phyloP scores from a whole-genome alignment of 2,329 filamentous ascomycete species.

The Aphanocladium album region DNA sequence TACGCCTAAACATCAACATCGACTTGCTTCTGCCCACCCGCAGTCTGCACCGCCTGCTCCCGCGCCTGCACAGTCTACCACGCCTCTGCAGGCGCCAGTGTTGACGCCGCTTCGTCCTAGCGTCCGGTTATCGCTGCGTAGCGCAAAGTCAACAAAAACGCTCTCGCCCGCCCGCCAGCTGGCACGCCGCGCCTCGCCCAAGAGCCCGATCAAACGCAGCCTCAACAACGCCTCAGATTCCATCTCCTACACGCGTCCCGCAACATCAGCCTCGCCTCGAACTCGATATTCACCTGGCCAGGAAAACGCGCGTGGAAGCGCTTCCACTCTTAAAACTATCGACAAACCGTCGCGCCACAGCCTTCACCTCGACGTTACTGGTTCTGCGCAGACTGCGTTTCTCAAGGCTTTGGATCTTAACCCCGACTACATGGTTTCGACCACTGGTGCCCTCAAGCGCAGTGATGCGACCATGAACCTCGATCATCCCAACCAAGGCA shows the following conservation, averaged over 20 bases:
- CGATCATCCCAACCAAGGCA: slow-evolving; percentile 72
- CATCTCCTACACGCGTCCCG: slow-evolving; percentile 57
- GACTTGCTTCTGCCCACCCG: slow-evolving; percentile 24
- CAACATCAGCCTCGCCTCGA: slow-evolving; percentile 33
- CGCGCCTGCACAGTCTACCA: slow-evolving; percentile 19
- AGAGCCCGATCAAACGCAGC: slow-evolving; percentile 75
- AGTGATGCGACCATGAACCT: slow-evolving; percentile 86
- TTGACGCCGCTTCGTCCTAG: slow-evolving; percentile 62
- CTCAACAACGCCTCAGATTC: slow-evolving; percentile 66
- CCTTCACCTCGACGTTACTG: slow-evolving; percentile 52
- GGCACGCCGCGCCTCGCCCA: slow-evolving; percentile 67
- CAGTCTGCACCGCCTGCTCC: slow-evolving; percentile 31
- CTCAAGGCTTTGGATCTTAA: slow-evolving; percentile 47
- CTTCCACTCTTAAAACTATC: slow-evolving; percentile 34
- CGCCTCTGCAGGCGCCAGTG: slow-evolving; percentile 42
- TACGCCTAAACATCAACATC: slow-evolving; percentile 32
- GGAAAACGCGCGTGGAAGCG: slow-evolving; percentile 39
- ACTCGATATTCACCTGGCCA: slow-evolving; percentile 25
- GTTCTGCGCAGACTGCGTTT: slow-evolving; percentile 45
- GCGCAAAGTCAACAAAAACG: slow-evolving; percentile 55
- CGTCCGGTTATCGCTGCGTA: slow-evolving; percentile 61
- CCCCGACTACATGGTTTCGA: slow-evolving; percentile 27
- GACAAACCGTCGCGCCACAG: slow-evolving; percentile 51
- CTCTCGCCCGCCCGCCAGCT: slow-evolving; percentile 45
- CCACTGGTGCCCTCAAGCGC: slow-evolving; percentile 80